Evolutionary conservation across 345 rosid species (phyloP).

Genomic region (Fremontodendron californicum): DNA sequence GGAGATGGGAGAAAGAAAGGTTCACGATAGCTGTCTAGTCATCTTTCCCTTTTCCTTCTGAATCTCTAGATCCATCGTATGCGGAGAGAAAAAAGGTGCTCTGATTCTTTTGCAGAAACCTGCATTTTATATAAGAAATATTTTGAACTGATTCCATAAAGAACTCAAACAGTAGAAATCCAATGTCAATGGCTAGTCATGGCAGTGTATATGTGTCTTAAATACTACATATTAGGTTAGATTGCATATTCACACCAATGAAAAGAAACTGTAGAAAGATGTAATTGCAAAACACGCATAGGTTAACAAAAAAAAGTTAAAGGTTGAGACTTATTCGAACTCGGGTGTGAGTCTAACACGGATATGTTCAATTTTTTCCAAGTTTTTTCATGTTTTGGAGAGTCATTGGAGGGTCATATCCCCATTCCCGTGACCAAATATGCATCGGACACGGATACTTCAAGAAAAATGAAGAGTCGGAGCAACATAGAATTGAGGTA

Average conservation of each 20-base stretch:
- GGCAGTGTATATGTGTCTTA: background rate
- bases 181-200: background rate
- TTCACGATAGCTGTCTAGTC: constrained; percentile 28
- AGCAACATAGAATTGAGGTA: too few relatives aligned
- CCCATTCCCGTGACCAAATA: too few relatives aligned
- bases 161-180: background rate
- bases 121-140: constrained; percentile 23
- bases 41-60: constrained; percentile 69
- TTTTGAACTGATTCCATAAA: too few relatives aligned
- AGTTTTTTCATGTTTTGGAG: too few relatives aligned
- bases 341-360: too few relatives aligned
- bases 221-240: background rate
- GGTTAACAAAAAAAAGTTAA: background rate
- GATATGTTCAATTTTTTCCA: too few relatives aligned
- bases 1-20: constrained; percentile 9
- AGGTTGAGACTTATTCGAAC: too few relatives aligned
- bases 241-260: background rate
- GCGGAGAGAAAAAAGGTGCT: constrained; percentile 66
- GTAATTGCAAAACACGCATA: background rate
- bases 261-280: background rate
- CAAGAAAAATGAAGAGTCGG: too few relatives aligned
- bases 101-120: constrained; percentile 94
- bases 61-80: constrained; percentile 51
- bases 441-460: too few relatives aligned
- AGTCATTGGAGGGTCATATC: too few relatives aligned